Base-by-base conservation (phyloP, 2,329 filamentous ascomycete species). In the Trichoderma endophyticum region DNA sequence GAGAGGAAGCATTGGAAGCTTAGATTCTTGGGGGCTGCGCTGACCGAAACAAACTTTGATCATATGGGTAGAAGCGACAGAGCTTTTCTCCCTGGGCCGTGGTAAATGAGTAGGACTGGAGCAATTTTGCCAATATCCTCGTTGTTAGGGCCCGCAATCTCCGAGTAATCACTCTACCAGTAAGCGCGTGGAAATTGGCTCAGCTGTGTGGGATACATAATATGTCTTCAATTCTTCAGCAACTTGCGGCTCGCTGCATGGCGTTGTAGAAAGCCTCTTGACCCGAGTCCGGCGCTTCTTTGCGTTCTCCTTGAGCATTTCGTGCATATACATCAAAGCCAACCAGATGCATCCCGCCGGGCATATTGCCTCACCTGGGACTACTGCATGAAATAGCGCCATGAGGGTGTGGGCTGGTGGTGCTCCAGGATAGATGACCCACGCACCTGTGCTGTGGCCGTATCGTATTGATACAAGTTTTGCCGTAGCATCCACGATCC, bases 341-440 rank as follows among this genome's bases (percentile, higher is more conserved):
- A 54, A 24, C 18, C 28, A 54, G 32, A 60, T n/a, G 57, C 54
- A 62, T 70, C 21, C 43, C 39, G 57, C 67, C 71, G 71, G 71
- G 26, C 34, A 57, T 72, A 72, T 70, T 72, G 60, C 59, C 71
- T 71, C 59, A 65, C 66, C 68, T 71, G 69, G 68, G 69, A 64
- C 73, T 74, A 68, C 72, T 74, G 73, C 72, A 73, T 60, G 66
- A 62, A 70, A 73, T 73, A 68, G 73, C 73, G 73, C 66, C 70
- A 72, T 72, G 57, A 61, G 32, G 66, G 66, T 62, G 71, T 59
- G 54, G 56, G 71, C 56, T 63, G 71, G 21, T 32, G 54, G 54
- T 66, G 39, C 34, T 70, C 51, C 60, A 69, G 64, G 57, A 63
- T 68, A 14, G 57, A 32, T 48, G 71, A 63, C 57, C 64, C 64